phyloP scores from a whole-genome alignment of 2,329 filamentous ascomycete species.

The Kalmusia sp. region DNA sequence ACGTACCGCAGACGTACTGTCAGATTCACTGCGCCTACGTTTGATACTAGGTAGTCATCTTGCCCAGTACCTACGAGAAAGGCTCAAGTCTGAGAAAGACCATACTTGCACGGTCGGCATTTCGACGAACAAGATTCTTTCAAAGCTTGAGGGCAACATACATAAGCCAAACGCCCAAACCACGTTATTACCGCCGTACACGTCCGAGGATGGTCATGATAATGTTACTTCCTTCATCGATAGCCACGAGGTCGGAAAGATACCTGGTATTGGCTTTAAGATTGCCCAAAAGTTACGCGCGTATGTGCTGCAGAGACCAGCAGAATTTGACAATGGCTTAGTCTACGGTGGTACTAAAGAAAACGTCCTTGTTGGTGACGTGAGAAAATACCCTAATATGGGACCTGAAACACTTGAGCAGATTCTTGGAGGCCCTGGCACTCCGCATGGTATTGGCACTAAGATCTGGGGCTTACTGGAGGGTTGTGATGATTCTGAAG shows the following conservation, averaged over 20 bases:
- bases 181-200: constrained; percentile 73
- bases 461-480: constrained; percentile 82
- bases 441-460: constrained; percentile 72
- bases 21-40: constrained; percentile 59
- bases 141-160: constrained; percentile 82
- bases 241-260: constrained; percentile 74
- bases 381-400: constrained; percentile 69
- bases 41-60: constrained; percentile 83
- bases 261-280: constrained; percentile 87
- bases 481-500: constrained; percentile 77
- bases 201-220: constrained; percentile 33
- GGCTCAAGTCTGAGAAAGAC: constrained; percentile 76
- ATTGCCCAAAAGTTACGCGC: constrained; percentile 72
- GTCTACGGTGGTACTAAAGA: constrained; percentile 61
- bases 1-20: constrained; percentile 24
- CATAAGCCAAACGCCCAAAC: constrained; percentile 92
- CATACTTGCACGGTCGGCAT: constrained; percentile 90
- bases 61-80: constrained; percentile 73
- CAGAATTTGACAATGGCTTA: constrained; percentile 53
- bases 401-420: constrained; percentile 70
- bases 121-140: constrained; percentile 83
- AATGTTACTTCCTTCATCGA: constrained; percentile 77
- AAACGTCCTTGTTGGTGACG: constrained; percentile 68
- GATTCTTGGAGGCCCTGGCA: constrained; percentile 73
- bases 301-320: constrained; percentile 60